Evolutionary conservation across 202 grass and related monocot species (phyloP), one percentile per base, ranked within the genome.

Genomic region (Setaria viridis): DNA sequence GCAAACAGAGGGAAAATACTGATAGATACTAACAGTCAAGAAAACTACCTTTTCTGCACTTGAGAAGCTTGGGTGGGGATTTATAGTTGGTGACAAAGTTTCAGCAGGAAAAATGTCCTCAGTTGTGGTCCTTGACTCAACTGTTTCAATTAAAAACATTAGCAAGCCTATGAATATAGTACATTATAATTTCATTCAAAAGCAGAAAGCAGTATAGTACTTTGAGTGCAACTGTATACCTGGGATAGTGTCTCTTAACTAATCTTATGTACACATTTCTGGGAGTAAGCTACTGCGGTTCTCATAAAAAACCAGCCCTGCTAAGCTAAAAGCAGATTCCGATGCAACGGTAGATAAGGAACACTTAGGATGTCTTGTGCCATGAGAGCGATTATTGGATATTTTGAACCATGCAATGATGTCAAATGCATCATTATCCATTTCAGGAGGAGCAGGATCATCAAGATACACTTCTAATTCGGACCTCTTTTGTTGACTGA

Each of bases 31-130:
- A 57, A 13, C 3, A 42, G 55, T 86, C 17, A 20, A 55, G 21
- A 33, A 84, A 76, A 74, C 54, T 74, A 99, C 93, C 93, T 89
- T 98, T 81, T 92, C 89, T 57, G 85, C 57, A 89, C 25, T 25
- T 25, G 25, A 25, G 25, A 25, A 93, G 83, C 67, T 85, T 75
- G 80, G 35, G 2, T 42, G 77, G 2, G 39, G 39, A 41, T 41
- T 41, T 41, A 41, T 5, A 17, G 20, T 48, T 20, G 57, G 19
- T 51, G 25, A 74, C 9, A 21, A 34, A 74, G 16, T 2, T 49
- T 10, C 47, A 39, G 12, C 4, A 53, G 16, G 32, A 53, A 54
- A 75, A n/a, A 42, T 41, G 2, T 0, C 16, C 14, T 19, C 64
- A 20, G 33, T 4, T 67, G 16, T 9, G 7, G 20, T 67, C 6